Evolutionary conservation across 208 protist species (phyloP).

Genomic region (Acanthamoeba quina): DNA sequence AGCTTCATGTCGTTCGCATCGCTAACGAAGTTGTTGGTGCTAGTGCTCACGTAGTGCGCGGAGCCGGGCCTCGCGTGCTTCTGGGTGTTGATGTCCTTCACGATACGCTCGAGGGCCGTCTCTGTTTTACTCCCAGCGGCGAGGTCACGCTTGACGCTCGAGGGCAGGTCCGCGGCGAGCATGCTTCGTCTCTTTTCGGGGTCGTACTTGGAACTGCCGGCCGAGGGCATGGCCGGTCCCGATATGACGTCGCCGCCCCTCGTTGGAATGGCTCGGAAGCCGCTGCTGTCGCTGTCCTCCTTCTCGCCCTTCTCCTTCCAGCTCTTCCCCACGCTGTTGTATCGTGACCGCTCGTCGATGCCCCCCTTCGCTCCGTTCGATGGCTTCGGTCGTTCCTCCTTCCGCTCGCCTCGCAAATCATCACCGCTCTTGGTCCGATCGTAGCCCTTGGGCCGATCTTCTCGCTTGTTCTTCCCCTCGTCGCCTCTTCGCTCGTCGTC

Average conservation of each 20-base stretch:
- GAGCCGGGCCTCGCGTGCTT: not conserved
- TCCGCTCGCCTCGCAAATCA: not conserved
- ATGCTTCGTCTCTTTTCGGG: not conserved
- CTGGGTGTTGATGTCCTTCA: not conserved
- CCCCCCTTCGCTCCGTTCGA: not conserved
- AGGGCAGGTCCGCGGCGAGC: not conserved
- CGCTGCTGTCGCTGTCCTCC: not conserved
- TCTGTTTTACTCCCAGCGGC: not conserved
- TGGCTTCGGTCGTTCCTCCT: not conserved
- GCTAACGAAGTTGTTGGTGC: not conserved
- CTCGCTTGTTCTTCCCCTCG: not conserved
- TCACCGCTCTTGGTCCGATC: not conserved
- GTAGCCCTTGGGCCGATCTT: not conserved
- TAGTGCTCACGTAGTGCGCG: not conserved
- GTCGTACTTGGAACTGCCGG: not conserved
- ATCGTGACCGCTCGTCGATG: not conserved
- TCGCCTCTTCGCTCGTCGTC: not conserved
- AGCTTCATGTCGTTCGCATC: not conserved
- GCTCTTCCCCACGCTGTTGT: not conserved
- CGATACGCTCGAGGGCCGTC: not conserved
- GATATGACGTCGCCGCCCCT: not conserved
- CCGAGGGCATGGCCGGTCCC: not conserved
- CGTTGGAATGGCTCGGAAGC: not conserved
- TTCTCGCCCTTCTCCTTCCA: conserved; percentile 19
- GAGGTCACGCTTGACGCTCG: not conserved